Evolutionary conservation across 2,329 filamentous ascomycete species (phyloP).

Genomic region (Pseudocercospora vitis): DNA sequence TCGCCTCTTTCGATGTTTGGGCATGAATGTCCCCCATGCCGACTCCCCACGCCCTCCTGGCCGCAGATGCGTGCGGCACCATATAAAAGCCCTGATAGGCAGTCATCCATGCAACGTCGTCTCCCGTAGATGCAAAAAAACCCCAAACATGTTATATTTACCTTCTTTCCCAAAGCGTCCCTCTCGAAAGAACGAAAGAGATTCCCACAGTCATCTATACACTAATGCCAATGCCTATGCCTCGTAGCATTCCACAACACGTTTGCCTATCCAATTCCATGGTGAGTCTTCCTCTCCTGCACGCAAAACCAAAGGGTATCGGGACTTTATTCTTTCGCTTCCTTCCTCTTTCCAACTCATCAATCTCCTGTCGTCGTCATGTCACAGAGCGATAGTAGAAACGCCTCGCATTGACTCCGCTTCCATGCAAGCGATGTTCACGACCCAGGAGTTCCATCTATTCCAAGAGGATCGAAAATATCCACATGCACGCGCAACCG

Average conservation of each 20-base stretch:
- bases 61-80: neutral
- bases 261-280: neutral
- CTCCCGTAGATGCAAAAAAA: constrained; percentile 5
- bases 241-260: constrained; percentile 2
- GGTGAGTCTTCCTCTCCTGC: neutral
- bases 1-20: too few relatives aligned
- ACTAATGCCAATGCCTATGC: constrained; percentile 3
- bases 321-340: neutral
- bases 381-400: neutral
- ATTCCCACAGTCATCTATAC: too few relatives aligned
- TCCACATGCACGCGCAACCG: constrained; percentile 3
- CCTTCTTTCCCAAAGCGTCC: neutral
- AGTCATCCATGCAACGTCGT: neutral
- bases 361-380: neutral
- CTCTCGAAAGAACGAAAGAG: neutral
- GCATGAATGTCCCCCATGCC: too few relatives aligned
- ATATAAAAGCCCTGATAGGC: neutral
- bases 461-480: neutral
- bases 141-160: neutral
- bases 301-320: constrained; percentile 12
- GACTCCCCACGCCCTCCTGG: neutral
- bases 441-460: neutral
- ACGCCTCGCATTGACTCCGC: neutral
- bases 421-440: neutral
- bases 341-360: neutral